phyloP scores from a whole-genome alignment of 306 rosid genomes.

The Glycyrrhiza uralensis region DNA sequence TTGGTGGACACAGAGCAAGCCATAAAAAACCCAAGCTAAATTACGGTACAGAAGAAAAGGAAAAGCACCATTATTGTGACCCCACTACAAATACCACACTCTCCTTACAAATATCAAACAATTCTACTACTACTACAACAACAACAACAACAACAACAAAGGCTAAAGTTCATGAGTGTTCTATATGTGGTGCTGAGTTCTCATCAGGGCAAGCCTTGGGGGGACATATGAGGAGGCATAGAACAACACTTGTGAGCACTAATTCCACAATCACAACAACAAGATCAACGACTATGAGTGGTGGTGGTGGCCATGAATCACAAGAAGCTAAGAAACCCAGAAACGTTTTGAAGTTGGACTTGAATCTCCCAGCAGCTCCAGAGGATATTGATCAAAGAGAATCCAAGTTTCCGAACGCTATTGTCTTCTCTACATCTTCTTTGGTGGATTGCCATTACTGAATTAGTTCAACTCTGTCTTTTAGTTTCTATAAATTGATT shows the following conservation, averaged over 20 bases:
- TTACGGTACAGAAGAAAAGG: constrained; percentile 4
- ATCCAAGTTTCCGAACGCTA: constrained; percentile 44
- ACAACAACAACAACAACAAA: constrained; percentile 2
- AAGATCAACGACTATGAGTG: not conserved
- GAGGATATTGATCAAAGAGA: constrained; percentile 51
- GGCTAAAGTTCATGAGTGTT: constrained; percentile 70
- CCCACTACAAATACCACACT: constrained; percentile 47
- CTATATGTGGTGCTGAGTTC: constrained; percentile 74
- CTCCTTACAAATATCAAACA: constrained; percentile 46
- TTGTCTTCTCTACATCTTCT: constrained; percentile 68
- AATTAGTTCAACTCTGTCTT: not conserved
- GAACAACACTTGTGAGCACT: constrained; percentile 36
- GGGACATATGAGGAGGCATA: constrained; percentile 92
- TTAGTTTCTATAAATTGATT: not conserved
- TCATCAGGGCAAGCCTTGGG: constrained; percentile 94
- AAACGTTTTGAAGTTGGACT: constrained; percentile 54
- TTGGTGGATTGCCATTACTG: constrained; percentile 79
- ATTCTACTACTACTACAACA: constrained; percentile 2
- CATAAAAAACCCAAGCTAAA: constrained; percentile 60
- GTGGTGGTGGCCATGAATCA: constrained; percentile 9
- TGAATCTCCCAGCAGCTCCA: constrained; percentile 87
- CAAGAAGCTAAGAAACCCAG: constrained; percentile 43
- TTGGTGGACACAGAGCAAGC: constrained; percentile 92
- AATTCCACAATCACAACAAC: not conserved
- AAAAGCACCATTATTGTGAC: constrained; percentile 14